These are phyloP conservation scores for Suhomyces terraborum DNA, from an alignment of 1,139 yeast species.

Conservation along the genomic window DNA sequence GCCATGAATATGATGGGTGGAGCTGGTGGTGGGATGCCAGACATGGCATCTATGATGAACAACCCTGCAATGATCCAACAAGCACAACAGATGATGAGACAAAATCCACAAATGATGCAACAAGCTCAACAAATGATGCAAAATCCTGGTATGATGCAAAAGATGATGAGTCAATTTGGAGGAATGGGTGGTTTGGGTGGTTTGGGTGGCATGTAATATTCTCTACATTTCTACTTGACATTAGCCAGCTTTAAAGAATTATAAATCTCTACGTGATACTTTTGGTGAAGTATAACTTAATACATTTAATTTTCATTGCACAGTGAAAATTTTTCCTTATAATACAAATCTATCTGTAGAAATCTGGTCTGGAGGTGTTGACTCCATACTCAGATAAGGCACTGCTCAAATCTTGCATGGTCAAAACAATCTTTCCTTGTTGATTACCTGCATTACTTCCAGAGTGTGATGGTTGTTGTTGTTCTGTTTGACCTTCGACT, in stretches of 20 bases:
- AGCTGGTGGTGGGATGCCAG: conserved; percentile 45
- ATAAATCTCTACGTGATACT: background rate
- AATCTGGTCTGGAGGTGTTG: conserved; percentile 88
- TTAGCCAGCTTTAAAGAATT: background rate
- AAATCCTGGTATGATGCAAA: conserved; percentile 65
- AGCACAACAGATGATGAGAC: conserved; percentile 62
- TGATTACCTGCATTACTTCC: conserved; percentile 55
- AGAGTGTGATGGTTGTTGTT: conserved; percentile 35
- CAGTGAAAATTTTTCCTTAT: background rate
- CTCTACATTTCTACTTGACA: background rate
- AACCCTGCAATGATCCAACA: conserved; percentile 42
- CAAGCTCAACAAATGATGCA: conserved; percentile 57
- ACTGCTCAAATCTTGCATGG: conserved; percentile 86
- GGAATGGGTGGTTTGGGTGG: conserved; percentile 39
- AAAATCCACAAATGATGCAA: conserved; percentile 73
- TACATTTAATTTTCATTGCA: background rate
- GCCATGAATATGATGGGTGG: conserved; percentile 41
- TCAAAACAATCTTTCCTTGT: conserved; percentile 76
- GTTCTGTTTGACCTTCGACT: conserved; percentile 39
- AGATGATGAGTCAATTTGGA: conserved; percentile 77
- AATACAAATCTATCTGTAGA: conserved; percentile 54
- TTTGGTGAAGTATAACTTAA: background rate
- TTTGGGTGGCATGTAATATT: conserved; percentile 17
- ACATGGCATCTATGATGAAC: conserved; percentile 36
- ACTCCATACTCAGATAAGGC: conserved; percentile 92